Conservation (phyloP, 1,139 yeast species). For the Yarrowia galli region DNA sequence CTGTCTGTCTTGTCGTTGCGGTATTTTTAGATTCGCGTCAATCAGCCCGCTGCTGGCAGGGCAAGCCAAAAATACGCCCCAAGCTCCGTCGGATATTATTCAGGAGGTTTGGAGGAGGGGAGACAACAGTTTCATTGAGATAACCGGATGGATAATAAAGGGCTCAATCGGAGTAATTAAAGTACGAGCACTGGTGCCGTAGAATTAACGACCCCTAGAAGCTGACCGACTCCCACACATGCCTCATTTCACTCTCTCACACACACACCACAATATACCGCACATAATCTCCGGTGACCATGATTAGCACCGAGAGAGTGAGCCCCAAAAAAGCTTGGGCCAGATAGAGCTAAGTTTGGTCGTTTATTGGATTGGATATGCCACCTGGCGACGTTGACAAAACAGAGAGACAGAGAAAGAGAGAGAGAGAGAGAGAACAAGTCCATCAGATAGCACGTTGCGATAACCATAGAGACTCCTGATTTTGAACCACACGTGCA, state of each 20-base stretch:
- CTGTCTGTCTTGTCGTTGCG: conserved; percentile 4
- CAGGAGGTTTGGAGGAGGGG: neutral
- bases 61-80: conserved; percentile 19
- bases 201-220: no score
- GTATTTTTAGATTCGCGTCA: conserved; percentile 34
- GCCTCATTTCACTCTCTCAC: no score
- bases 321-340: conserved; percentile 19
- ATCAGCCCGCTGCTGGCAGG: no score
- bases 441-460: no score
- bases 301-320: conserved; percentile 4
- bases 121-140: neutral
- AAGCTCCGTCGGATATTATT: conserved; percentile 8
- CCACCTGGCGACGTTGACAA: no score
- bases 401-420: neutral
- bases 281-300: neutral
- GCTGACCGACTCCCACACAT: no score
- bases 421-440: neutral
- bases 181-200: no score
- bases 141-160: neutral
- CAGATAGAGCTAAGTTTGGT: conserved; percentile 27
- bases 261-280: conserved; percentile 11
- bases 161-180: no score
- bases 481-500: no score
- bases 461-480: no score
- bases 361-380: neutral